Percentiles rank a stretch among this genome's conserved stretches.
These are phyloP conservation scores for Apiospora marii DNA, from an alignment of 2,329 filamentous ascomycete genomes.

Conservation along the genomic window DNA sequence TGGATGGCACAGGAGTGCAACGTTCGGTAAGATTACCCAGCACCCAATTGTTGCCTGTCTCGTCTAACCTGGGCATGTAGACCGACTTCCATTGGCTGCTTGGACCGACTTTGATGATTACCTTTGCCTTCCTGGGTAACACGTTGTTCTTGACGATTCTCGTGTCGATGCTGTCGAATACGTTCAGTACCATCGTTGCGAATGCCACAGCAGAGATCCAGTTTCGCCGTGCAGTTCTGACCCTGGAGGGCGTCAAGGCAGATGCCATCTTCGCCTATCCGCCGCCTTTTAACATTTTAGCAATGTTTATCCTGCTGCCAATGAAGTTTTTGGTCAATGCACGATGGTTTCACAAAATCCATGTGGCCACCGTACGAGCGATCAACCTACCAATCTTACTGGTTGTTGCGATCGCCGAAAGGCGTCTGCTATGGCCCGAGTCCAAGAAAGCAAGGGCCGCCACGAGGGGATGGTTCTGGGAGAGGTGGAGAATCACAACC, in stretches of 20 bases:
- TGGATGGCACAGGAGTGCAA: conserved; percentile 74
- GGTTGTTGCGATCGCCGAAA: conserved; percentile 74
- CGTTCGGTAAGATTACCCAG: conserved; percentile 52
- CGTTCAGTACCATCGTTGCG: conserved; percentile 78
- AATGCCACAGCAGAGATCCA: conserved; percentile 86
- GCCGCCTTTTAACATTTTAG: conserved; percentile 84
- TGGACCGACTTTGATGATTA: conserved; percentile 80
- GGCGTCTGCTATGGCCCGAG: conserved; percentile 69
- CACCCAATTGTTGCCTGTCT: background rate
- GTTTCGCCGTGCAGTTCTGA: conserved; percentile 81
- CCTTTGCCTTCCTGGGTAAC: conserved; percentile 86
- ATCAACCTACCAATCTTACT: conserved; percentile 80
- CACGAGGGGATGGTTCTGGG: conserved; percentile 64
- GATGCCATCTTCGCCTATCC: conserved; percentile 85
- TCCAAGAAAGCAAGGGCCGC: conserved; percentile 31
- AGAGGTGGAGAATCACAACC: conserved; percentile 72
- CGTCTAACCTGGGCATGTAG: conserved; percentile 42
- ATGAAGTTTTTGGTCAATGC: conserved; percentile 81
- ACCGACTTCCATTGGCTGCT: conserved; percentile 81
- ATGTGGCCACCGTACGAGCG: conserved; percentile 76
- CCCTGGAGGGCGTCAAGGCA: conserved; percentile 84
- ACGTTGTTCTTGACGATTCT: conserved; percentile 89
- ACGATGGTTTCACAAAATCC: conserved; percentile 90
- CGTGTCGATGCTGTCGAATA: conserved; percentile 86
- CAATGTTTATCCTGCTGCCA: conserved; percentile 76